phyloP scores from a whole-genome alignment of 2,329 filamentous ascomycete species.

The Beauveria brongniartii region DNA sequence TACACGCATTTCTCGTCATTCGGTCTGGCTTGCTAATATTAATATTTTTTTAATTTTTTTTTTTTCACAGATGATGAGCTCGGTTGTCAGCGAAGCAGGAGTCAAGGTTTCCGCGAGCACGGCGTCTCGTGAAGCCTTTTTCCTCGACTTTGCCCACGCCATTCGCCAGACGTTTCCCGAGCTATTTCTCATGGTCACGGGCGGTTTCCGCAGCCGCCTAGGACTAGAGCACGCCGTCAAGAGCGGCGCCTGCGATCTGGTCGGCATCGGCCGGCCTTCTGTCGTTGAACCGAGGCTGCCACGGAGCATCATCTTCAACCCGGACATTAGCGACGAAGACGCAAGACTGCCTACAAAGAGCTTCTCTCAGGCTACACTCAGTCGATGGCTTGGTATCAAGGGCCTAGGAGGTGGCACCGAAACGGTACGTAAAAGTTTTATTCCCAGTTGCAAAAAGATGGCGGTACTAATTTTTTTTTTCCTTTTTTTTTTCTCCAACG shows the following conservation, averaged over 20 bases:
- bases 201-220: slow-evolving; percentile 47
- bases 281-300: slow-evolving; percentile 31
- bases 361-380: slow-evolving; percentile 17
- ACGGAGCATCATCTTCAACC: slow-evolving; percentile 26
- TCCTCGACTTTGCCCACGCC: slow-evolving; percentile 54
- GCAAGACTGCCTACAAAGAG: slow-evolving; percentile 23
- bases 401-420: neutral
- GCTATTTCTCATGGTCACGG: slow-evolving; percentile 49
- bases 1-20: neutral
- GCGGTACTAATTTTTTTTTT: neutral
- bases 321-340: slow-evolving; percentile 25
- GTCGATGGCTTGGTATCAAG: slow-evolving; percentile 16
- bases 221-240: slow-evolving; percentile 34
- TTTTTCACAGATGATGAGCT: neutral
- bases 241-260: slow-evolving; percentile 31
- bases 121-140: slow-evolving; percentile 55
- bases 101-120: slow-evolving; percentile 32
- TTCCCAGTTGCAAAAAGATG: neutral
- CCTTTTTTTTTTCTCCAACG: no score
- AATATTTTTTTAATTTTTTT: neutral
- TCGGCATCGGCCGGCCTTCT: slow-evolving; percentile 33
- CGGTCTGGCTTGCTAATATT: neutral
- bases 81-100: slow-evolving; percentile 15
- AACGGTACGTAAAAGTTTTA: neutral
- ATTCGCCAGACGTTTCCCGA: slow-evolving; percentile 37